phyloP scores from a whole-genome alignment of 345 rosid genomes.

The Citropsis articulata region DNA sequence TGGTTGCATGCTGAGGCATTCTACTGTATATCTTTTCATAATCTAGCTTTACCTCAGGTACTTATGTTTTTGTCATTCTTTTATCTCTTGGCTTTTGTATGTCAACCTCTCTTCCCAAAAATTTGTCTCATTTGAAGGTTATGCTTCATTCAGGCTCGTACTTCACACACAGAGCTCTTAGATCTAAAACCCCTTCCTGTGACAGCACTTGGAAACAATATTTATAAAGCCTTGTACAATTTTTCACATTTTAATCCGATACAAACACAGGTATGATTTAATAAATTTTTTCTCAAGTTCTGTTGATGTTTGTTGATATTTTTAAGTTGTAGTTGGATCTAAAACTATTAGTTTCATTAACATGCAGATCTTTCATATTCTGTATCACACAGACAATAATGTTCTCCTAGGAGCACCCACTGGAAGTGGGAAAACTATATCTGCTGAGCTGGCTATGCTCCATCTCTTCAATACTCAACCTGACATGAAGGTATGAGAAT shows the following conservation, averaged over 20 bases:
- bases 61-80: neutral
- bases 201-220: conserved; percentile 66
- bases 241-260: conserved; percentile 98
- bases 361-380: conserved; percentile 78
- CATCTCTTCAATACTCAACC: conserved; percentile 90
- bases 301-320: conserved; percentile 15
- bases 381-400: conserved; percentile 88
- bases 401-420: conserved; percentile 98
- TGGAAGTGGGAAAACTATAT: conserved; percentile 97
- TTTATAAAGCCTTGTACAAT: conserved; percentile 70
- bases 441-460: conserved; percentile 99
- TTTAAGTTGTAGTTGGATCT: conserved; percentile 6
- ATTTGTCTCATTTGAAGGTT: conserved; percentile 15
- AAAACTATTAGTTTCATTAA: conserved; percentile 13
- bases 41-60: conserved; percentile 88
- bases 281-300: conserved; percentile 11
- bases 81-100: neutral
- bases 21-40: conserved; percentile 88
- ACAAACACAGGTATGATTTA: conserved; percentile 81
- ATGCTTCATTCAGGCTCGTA: conserved; percentile 59
- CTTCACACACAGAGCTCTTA: conserved; percentile 87
- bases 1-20: conserved; percentile 96
- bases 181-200: conserved; percentile 96
- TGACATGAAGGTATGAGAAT: conserved; percentile 76
- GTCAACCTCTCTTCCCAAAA: neutral